Evolutionary conservation across 805 yeast species (phyloP), one percentile per base, ranked within the genome.

Genomic region (Debaryomyces castellii): DNA sequence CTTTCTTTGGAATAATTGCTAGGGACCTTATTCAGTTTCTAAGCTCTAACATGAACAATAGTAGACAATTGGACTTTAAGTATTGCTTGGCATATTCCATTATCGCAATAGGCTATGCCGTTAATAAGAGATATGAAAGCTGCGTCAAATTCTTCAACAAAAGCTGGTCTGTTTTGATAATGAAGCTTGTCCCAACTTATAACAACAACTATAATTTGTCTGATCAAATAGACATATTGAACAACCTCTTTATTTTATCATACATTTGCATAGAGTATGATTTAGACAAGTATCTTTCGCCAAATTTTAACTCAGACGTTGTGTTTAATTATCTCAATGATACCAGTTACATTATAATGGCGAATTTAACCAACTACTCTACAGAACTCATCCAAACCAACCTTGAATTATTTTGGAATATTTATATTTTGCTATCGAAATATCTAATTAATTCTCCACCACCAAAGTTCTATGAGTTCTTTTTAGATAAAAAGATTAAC

Each of bases 281-380:
- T 43, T 58, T 66, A 34, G 61, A 66, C n/a, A 49, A 58, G 32
- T 30, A 32, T 23, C 28, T 41, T 25, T 17, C 51, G 9, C 40
- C 40, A 17, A 51, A 45, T 17, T 50, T 63, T n/a, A 73, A 74
- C 25, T 68, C 72, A 22, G 78, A 76, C 44, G 69, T 77, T 28
- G 64, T 78, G 5, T 64, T 79, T 48, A 76, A 77, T 50, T 76
- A 76, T 50, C 60, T 80, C 41, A 76, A 79, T 51, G 78, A 77
- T 47, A 71, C 75, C 12, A 63, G 73, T 25, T 63, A 62, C 47
- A 67, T 76, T 20, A 73, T 77, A 39, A 58, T 76, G 43, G 55
- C 71, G 24, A 71, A 73, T 46, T 52, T 66, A 43, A 52, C 55
- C 7, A 52, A 53, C 33, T 49, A 50, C 16, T 38, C 45, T 14